Percentiles rank a stretch among this genome's conserved stretches.
phyloP scores from a whole-genome alignment of 345 rosid genomes.

The Linum tenue region DNA sequence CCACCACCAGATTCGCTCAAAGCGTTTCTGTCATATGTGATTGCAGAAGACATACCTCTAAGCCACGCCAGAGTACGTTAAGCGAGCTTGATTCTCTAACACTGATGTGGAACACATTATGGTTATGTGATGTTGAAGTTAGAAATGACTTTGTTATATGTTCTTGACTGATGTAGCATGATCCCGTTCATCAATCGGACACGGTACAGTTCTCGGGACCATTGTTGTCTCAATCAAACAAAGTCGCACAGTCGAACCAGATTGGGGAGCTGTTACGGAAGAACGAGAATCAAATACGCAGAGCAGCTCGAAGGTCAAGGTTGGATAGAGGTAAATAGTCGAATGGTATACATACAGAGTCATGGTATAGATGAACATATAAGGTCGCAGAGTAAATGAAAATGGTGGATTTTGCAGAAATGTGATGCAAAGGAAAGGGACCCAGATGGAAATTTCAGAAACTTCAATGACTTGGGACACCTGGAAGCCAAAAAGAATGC shows the following conservation, averaged over 20 bases:
- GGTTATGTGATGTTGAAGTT: background rate
- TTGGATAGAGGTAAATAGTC: slow-evolving; percentile 27
- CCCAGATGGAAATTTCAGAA: background rate
- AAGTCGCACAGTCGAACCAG: slow-evolving; percentile 14
- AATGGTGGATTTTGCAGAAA: slow-evolving; percentile 19
- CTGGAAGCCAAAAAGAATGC: no score
- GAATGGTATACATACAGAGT: background rate
- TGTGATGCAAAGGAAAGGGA: slow-evolving; percentile 10
- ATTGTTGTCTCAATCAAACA: slow-evolving; percentile 1
- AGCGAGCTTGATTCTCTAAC: slow-evolving; percentile 21
- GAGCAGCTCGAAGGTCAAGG: slow-evolving; percentile 39
- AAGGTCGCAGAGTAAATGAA: background rate
- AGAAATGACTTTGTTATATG: background rate
- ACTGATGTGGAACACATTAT: background rate
- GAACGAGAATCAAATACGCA: slow-evolving; percentile 48
- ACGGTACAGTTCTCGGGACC: slow-evolving; percentile 1
- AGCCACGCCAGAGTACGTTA: slow-evolving; percentile 7
- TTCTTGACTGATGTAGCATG: no score
- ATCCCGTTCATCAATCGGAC: background rate
- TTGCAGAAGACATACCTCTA: slow-evolving; percentile 17
- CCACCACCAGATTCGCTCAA: slow-evolving; percentile 24
- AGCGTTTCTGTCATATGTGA: slow-evolving; percentile 12
- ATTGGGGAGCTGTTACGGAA: slow-evolving; percentile 37
- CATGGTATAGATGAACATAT: no score
- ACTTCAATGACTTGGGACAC: no score